phyloP scores from a whole-genome alignment of 441 rosid species.

The Sinapis alba region DNA sequence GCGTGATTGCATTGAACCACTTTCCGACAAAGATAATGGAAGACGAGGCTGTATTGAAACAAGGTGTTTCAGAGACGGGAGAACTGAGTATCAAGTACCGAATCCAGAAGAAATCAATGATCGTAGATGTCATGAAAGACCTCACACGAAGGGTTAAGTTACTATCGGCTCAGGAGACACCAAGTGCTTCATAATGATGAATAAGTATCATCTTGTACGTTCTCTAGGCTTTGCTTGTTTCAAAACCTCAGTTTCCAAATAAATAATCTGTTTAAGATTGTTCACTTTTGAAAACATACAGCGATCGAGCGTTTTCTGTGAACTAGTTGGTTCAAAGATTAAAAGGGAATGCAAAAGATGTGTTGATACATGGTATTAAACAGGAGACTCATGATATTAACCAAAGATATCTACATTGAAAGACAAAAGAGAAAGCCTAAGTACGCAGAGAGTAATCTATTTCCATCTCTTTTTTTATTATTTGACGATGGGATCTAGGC shows the following conservation, averaged over 20 bases:
- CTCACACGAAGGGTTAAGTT: conserved; percentile 58
- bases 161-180: conserved; percentile 45
- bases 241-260: not conserved
- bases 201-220: conserved; percentile 25
- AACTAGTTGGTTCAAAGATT: conserved; percentile 9
- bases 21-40: conserved; percentile 85
- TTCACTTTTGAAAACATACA: conserved; percentile 6
- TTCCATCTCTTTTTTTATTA: not conserved
- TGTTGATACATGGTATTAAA: not conserved
- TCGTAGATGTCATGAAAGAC: conserved; percentile 68
- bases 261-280: conserved; percentile 8
- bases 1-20: conserved; percentile 70
- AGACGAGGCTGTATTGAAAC: conserved; percentile 65
- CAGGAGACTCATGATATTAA: too few relatives aligned
- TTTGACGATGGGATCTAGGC: too few relatives aligned
- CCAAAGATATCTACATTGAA: not conserved
- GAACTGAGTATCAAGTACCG: conserved; percentile 64
- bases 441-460: not conserved
- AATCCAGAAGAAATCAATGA: conserved; percentile 74
- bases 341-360: not conserved
- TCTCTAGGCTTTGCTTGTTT: conserved; percentile 14
- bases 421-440: not conserved
- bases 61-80: conserved; percentile 56
- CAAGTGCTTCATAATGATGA: conserved; percentile 26
- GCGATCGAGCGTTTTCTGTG: not conserved